These are phyloP conservation scores for Sequoia sempervirens DNA, from an alignment of 75 land plant genomes.

Conservation along the genomic window DNA sequence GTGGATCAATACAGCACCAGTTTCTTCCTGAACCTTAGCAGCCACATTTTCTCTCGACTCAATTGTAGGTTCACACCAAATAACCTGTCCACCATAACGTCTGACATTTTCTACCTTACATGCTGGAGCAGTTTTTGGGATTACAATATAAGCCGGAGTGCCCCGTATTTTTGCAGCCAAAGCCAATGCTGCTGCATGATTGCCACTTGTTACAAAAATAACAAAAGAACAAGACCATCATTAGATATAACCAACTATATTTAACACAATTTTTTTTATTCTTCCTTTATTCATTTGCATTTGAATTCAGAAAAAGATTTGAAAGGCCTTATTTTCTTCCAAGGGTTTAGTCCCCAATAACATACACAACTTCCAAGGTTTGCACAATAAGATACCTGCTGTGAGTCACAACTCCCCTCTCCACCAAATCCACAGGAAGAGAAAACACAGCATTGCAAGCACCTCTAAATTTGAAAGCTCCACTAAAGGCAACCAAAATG, in stretches of 20 bases:
- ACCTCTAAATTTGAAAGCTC: constrained; percentile 95
- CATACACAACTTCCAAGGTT: not conserved
- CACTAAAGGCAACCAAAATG: constrained; percentile 40
- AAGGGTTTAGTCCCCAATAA: not conserved
- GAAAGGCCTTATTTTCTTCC: not conserved
- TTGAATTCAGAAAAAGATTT: not conserved
- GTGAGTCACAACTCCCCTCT: constrained; percentile 89
- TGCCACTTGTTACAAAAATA: constrained; percentile 53
- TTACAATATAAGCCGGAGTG: constrained; percentile 73
- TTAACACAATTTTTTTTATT: not conserved
- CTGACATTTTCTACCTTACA: constrained; percentile 91
- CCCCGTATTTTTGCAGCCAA: constrained; percentile 84
- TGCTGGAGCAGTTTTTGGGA: constrained; percentile 80
- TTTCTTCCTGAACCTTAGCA: constrained; percentile 55
- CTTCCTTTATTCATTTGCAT: not conserved
- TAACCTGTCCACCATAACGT: constrained; percentile 79
- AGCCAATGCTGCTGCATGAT: constrained; percentile 95
- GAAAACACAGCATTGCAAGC: constrained; percentile 93
- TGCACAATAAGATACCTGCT: constrained; percentile 59
- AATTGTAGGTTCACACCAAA: constrained; percentile 63
- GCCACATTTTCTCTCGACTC: constrained; percentile 69
- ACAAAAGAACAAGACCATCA: not conserved
- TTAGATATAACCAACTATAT: not conserved
- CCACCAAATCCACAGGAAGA: constrained; percentile 59
- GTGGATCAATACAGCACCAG: constrained; percentile 77